Evolutionary conservation across 1,284 basidiomycete species (phyloP).

Genomic region (Naganishia cerealis): DNA sequence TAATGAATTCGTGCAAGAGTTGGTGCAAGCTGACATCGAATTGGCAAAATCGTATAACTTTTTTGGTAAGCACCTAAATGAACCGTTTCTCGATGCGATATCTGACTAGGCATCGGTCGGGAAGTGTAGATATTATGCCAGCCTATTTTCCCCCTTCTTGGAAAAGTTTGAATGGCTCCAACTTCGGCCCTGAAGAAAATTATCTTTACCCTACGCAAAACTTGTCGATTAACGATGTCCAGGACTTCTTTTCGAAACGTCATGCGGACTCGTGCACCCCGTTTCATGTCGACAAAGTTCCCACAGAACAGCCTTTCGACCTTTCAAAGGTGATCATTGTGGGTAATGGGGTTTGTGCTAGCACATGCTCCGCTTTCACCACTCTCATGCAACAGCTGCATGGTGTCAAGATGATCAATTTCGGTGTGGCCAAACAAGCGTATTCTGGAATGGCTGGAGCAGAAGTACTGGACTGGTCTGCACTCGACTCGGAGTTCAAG

Average conservation of each 20-base stretch:
- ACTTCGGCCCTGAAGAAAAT: slow-evolving; percentile 3
- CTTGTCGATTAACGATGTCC: slow-evolving; percentile 15
- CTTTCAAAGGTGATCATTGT: slow-evolving; percentile 39
- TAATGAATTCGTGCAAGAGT: background rate
- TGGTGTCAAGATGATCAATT: slow-evolving; percentile 61
- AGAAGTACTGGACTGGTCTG: slow-evolving; percentile 65
- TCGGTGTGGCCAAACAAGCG: slow-evolving; percentile 58
- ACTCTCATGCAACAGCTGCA: slow-evolving; percentile 65
- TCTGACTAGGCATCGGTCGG: background rate
- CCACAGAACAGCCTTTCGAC: slow-evolving; percentile 10
- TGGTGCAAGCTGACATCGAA: background rate
- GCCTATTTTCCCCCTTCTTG: background rate
- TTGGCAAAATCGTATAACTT: background rate
- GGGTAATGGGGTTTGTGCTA: slow-evolving; percentile 62
- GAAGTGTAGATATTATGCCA: background rate
- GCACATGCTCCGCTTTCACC: slow-evolving; percentile 66
- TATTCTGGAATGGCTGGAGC: slow-evolving; percentile 64
- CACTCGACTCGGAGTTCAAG: slow-evolving; percentile 65
- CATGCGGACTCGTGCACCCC: slow-evolving; percentile 2
- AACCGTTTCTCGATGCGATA: background rate
- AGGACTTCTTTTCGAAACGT: slow-evolving; percentile 6
- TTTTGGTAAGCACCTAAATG: background rate
- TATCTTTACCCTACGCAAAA: slow-evolving; percentile 2
- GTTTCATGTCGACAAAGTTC: background rate
- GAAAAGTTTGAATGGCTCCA: background rate